These are phyloP conservation scores for Rubroboletus pulcherrimus DNA, from an alignment of 768 basidiomycete species.

Conservation along the genomic window DNA sequence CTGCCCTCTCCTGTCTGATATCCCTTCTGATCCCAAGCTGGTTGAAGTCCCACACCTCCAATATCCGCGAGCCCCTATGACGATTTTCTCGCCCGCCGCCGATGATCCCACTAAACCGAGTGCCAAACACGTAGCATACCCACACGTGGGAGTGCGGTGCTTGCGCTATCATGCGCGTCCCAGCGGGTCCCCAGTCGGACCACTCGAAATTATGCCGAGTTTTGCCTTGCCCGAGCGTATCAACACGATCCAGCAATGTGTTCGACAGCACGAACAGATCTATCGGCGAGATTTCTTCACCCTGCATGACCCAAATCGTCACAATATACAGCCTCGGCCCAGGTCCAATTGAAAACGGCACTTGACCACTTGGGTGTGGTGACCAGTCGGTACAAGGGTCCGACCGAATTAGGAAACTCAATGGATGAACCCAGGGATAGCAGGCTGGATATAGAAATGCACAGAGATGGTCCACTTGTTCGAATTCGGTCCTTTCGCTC, in stretches of 20 bases:
- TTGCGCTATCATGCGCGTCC: conserved; percentile 41
- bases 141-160: conserved; percentile 41
- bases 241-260: conserved; percentile 31
- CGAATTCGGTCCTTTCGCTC: conserved; percentile 26
- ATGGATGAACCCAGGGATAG: conserved; percentile 21
- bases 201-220: conserved; percentile 35
- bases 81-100: conserved; percentile 10
- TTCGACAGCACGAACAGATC: conserved; percentile 43
- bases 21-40: conserved; percentile 36
- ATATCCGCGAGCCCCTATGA: conserved; percentile 12
- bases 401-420: conserved; percentile 44
- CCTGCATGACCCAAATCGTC: conserved; percentile 38
- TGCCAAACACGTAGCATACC: conserved; percentile 58
- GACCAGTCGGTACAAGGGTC: conserved; percentile 51
- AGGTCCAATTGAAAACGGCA: conserved; percentile 47
- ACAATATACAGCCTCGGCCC: conserved; percentile 45
- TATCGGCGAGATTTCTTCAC: conserved; percentile 28
- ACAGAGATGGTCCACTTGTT: conserved; percentile 33
- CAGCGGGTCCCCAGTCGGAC: conserved; percentile 50
- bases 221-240: conserved; percentile 15
- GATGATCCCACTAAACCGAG: conserved; percentile 36
- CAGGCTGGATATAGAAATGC: conserved; percentile 43
- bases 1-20: conserved; percentile 1
- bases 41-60: conserved; percentile 53
- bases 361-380: conserved; percentile 30